Conservation (phyloP, 1,284 basidiomycete genomes). For the Peniophora sp. region DNA sequence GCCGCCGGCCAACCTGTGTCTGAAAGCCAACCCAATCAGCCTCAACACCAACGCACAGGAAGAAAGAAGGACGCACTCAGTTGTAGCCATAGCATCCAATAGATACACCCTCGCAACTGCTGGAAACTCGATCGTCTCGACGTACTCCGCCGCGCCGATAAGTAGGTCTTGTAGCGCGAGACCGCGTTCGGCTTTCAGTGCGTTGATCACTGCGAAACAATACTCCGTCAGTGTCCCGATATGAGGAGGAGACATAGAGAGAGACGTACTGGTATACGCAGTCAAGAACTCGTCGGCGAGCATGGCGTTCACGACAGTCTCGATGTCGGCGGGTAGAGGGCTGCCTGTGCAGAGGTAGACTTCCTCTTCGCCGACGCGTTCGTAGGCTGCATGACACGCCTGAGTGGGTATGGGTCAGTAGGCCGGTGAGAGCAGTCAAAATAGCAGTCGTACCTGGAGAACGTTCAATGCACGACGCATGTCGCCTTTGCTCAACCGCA, state of each 20-base stretch:
- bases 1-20: conserved; percentile 88
- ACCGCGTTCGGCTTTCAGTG: conserved; percentile 87
- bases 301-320: conserved; percentile 92
- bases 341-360: conserved; percentile 97
- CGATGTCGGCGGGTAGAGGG: conserved; percentile 92
- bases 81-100: conserved; percentile 84
- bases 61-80: conserved; percentile 58
- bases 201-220: conserved; percentile 65
- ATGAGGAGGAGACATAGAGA: not conserved
- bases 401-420: too few relatives aligned
- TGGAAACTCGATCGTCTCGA: conserved; percentile 83
- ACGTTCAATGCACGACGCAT: conserved; percentile 97
- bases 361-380: conserved; percentile 80
- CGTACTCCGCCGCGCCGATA: conserved; percentile 88
- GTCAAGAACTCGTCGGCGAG: conserved; percentile 95
- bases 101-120: conserved; percentile 84
- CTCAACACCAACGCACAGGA: not conserved
- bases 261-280: conserved; percentile 70
- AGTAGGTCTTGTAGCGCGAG: conserved; percentile 94
- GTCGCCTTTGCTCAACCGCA: conserved; percentile 92
- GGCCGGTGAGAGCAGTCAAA: too few relatives aligned
- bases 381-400: conserved; percentile 97
- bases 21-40: conserved; percentile 25
- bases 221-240: not conserved
- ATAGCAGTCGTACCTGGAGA: conserved; percentile 43